These are phyloP conservation scores for Paratrypanosoma confusum DNA, from an alignment of 208 protist species.

Conservation along the genomic window DNA sequence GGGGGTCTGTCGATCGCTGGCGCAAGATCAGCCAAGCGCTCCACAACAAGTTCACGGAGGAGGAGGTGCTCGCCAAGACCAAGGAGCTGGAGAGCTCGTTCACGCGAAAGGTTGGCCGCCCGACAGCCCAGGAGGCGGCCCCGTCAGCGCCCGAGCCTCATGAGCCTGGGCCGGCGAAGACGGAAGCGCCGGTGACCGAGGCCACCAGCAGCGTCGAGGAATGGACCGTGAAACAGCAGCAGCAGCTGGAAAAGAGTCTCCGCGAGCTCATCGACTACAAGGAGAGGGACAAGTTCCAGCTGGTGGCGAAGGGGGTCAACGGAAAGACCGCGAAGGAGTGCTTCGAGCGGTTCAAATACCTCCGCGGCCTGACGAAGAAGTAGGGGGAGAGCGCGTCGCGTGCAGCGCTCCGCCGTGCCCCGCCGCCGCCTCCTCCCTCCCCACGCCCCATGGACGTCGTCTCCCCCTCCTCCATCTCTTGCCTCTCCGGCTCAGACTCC, in stretches of 20 bases:
- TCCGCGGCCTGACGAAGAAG: slow-evolving; percentile 87
- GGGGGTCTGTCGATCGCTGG: slow-evolving; percentile 88
- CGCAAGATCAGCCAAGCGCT: slow-evolving; percentile 70
- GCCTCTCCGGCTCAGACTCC: no score
- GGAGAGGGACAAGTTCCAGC: slow-evolving; percentile 93
- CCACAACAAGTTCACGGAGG: slow-evolving; percentile 63
- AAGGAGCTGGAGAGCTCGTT: slow-evolving; percentile 63
- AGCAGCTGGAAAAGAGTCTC: slow-evolving; percentile 89
- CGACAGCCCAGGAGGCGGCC: neutral
- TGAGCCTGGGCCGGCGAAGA: neutral
- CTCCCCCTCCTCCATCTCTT: no score
- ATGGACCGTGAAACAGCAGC: slow-evolving; percentile 93
- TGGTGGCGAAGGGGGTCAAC: slow-evolving; percentile 87
- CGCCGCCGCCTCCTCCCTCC: no score
- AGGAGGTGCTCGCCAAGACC: slow-evolving; percentile 88
- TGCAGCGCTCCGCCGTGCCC: no score
- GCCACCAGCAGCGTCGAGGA: slow-evolving; percentile 45
- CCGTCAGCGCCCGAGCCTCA: neutral
- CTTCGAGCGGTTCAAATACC: slow-evolving; percentile 92
- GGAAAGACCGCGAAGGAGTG: slow-evolving; percentile 95
- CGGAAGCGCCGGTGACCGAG: slow-evolving; percentile 1
- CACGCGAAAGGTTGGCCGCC: neutral
- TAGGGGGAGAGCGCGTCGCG: no score
- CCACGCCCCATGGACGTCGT: no score
- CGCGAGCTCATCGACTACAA: slow-evolving; percentile 88